These are phyloP conservation scores for Tulasnella sp. DNA, from an alignment of 768 basidiomycete genomes.

Conservation along the genomic window DNA sequence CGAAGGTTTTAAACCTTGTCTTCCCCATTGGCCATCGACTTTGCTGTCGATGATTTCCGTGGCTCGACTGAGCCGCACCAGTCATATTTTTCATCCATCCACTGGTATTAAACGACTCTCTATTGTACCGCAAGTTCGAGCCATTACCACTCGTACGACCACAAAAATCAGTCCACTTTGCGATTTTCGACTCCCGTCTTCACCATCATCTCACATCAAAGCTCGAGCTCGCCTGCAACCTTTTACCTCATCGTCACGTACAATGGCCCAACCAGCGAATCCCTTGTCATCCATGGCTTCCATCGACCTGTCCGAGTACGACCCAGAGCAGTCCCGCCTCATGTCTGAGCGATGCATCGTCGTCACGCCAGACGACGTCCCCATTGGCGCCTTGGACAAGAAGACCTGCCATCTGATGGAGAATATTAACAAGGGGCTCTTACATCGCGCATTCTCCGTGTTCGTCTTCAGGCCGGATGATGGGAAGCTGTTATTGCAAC, in stretches of 20 bases:
- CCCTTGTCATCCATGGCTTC: conserved; percentile 38
- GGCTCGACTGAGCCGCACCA: no score
- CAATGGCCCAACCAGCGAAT: background rate
- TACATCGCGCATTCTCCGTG: conserved; percentile 96
- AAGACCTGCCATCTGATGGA: conserved; percentile 98
- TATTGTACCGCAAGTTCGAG: background rate
- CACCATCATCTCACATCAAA: background rate
- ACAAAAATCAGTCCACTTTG: background rate
- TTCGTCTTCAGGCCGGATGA: conserved; percentile 93
- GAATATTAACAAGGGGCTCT: conserved; percentile 85
- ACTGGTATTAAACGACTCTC: no score
- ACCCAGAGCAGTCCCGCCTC: conserved; percentile 82
- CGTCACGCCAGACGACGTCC: conserved; percentile 76
- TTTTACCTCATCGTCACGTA: background rate
- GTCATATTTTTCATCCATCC: no score
- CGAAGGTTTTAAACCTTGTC: no score
- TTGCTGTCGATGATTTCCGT: no score
- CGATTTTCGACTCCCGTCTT: background rate
- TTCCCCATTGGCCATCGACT: no score
- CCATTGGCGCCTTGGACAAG: conserved; percentile 83
- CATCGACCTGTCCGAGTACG: conserved; percentile 75
- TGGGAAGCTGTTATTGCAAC: conserved; percentile 87
- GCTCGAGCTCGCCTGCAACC: background rate
- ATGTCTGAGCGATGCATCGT: conserved; percentile 96
- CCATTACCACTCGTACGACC: no score